A percentile compares a stretch with the other conserved stretches of the same genome.
Evolutionary conservation across 2,329 filamentous ascomycete genomes (phyloP).

Genomic region (Graphium sp.): DNA sequence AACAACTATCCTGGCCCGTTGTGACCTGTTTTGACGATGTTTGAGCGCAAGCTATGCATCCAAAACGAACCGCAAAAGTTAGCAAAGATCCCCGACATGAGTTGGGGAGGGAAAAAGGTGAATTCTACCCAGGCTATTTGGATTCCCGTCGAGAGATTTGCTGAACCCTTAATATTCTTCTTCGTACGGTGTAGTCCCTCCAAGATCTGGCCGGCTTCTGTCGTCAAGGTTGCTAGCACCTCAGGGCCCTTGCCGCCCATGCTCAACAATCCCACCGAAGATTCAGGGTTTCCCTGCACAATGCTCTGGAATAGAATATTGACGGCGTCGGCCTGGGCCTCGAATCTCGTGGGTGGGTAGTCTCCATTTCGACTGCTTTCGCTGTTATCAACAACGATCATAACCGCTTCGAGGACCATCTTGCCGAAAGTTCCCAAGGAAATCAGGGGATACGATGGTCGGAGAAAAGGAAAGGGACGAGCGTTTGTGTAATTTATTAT

Average conservation of each 20-base stretch:
- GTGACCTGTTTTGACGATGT: slow-evolving; percentile 94
- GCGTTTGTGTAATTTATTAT: slow-evolving; percentile 7
- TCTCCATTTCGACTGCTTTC: slow-evolving; percentile 97
- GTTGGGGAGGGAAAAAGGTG: neutral
- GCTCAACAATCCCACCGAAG: slow-evolving; percentile 93
- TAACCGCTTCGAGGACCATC: slow-evolving; percentile 98
- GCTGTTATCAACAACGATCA: slow-evolving; percentile 99
- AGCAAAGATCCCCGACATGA: too few relatives aligned
- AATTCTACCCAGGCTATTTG: slow-evolving; percentile 74
- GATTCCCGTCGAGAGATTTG: slow-evolving; percentile 82
- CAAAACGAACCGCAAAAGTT: slow-evolving; percentile 4
- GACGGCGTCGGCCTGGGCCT: slow-evolving; percentile 89
- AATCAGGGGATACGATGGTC: slow-evolving; percentile 1
- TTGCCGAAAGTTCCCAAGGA: slow-evolving; percentile 26
- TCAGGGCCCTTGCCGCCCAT: slow-evolving; percentile 98
- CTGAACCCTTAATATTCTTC: slow-evolving; percentile 77
- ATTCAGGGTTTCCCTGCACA: slow-evolving; percentile 89
- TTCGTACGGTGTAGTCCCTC: slow-evolving; percentile 79
- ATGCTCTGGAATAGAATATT: slow-evolving; percentile 93
- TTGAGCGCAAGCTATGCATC: slow-evolving; percentile 69
- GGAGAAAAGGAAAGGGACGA: slow-evolving; percentile 4
- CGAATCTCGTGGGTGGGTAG: slow-evolving; percentile 78
- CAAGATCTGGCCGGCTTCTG: slow-evolving; percentile 88
- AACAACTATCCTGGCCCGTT: slow-evolving; percentile 90
- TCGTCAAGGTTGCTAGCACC: slow-evolving; percentile 89